These are phyloP conservation scores for Tolypocladium pustulatum DNA, from an alignment of 2,329 filamentous ascomycete genomes.

Conservation along the genomic window DNA sequence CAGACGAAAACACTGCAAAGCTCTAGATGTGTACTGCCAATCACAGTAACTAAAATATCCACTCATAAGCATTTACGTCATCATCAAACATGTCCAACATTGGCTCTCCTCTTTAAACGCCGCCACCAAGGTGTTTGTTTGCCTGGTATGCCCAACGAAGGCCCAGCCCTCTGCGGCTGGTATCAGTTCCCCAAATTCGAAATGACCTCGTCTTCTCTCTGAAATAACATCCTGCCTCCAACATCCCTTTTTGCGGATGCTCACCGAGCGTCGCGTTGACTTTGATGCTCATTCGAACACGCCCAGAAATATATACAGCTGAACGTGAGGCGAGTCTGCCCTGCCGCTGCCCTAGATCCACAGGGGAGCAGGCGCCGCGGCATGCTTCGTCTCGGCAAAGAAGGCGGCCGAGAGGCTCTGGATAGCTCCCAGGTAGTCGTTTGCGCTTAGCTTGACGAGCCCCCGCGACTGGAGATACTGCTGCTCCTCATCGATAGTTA, in stretches of 20 bases:
- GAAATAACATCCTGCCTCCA: background rate
- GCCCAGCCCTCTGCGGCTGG: slow-evolving; percentile 2
- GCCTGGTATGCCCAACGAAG: slow-evolving; percentile 1
- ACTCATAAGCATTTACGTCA: slow-evolving; percentile 17
- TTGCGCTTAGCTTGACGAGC: slow-evolving; percentile 61
- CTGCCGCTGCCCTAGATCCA: slow-evolving; percentile 36
- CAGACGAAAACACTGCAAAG: background rate
- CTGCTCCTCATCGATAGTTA: slow-evolving; percentile 56
- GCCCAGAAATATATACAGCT: slow-evolving; percentile 21
- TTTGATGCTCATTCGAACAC: background rate
- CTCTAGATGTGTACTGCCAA: background rate
- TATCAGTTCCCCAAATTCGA: slow-evolving; percentile 3
- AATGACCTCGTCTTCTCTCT: background rate
- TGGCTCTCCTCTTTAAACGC: slow-evolving; percentile 1
- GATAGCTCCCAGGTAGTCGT: slow-evolving; percentile 79
- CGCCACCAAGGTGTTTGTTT: background rate
- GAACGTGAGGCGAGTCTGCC: slow-evolving; percentile 8
- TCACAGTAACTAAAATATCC: slow-evolving; percentile 7
- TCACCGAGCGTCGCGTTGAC: background rate
- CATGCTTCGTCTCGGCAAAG: slow-evolving; percentile 32
- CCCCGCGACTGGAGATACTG: slow-evolving; percentile 58
- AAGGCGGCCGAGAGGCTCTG: slow-evolving; percentile 55
- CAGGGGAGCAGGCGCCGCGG: slow-evolving; percentile 22
- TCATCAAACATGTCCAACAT: slow-evolving; percentile 5
- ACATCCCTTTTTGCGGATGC: background rate